Evolutionary conservation across 2,329 filamentous ascomycete genomes (phyloP).

Genomic region (Elsinoe batatas): DNA sequence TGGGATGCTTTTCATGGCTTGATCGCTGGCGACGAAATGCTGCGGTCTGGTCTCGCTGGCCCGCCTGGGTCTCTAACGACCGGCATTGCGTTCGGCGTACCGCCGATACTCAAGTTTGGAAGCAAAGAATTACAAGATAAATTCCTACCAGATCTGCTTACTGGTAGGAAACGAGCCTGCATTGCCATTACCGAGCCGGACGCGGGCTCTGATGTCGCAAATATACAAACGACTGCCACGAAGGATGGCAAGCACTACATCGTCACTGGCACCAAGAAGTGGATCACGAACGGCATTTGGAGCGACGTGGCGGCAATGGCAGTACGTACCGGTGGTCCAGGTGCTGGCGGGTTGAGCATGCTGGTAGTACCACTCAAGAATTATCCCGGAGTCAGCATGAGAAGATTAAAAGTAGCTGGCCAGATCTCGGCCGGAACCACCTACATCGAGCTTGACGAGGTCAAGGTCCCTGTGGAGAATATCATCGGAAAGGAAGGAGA

Average conservation of each 20-base stretch:
- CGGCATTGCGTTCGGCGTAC: constrained; percentile 62
- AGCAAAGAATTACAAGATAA: constrained; percentile 51
- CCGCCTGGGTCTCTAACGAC: constrained; percentile 57
- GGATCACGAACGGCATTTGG: constrained; percentile 69
- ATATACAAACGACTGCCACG: constrained; percentile 57
- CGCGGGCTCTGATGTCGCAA: constrained; percentile 64
- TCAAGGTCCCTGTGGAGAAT: constrained; percentile 60
- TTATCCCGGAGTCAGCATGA: constrained; percentile 57
- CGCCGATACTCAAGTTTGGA: constrained; percentile 61
- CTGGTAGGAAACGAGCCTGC: constrained; percentile 56
- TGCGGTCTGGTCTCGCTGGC: constrained; percentile 53
- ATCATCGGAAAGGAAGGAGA: constrained; percentile 59
- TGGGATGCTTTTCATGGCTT: constrained; percentile 62
- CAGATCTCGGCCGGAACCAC: constrained; percentile 59
- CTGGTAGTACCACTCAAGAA: constrained; percentile 61
- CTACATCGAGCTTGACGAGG: constrained; percentile 66
- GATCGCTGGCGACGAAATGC: constrained; percentile 64
- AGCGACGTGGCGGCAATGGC: constrained; percentile 60
- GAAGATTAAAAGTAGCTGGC: constrained; percentile 56
- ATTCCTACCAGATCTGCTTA: constrained; percentile 58
- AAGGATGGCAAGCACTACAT: constrained; percentile 61
- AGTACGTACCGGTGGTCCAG: constrained; percentile 60
- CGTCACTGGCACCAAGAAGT: constrained; percentile 69
- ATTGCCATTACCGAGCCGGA: constrained; percentile 73
- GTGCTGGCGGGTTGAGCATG: constrained; percentile 53